A percentile compares a stretch with the other conserved stretches of the same genome.
These are phyloP conservation scores for Xerocomus brunneocitrinus DNA, from an alignment of 768 basidiomycete genomes.

Conservation along the genomic window DNA sequence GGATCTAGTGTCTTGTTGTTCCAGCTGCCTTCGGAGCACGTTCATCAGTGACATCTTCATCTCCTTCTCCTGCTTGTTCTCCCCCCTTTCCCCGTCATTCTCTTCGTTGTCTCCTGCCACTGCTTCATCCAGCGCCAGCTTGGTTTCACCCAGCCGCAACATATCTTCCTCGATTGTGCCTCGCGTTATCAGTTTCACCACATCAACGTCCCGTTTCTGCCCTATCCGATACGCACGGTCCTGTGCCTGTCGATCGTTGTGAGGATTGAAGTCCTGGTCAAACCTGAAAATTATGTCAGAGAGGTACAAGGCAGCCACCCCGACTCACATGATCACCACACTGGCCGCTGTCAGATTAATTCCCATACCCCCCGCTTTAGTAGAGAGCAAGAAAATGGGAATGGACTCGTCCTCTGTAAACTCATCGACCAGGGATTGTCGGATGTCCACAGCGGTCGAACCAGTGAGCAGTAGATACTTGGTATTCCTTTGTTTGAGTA, in stretches of 20 bases:
- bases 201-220: slow-evolving; percentile 90
- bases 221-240: slow-evolving; percentile 97
- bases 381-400: slow-evolving; percentile 84
- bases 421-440: slow-evolving; percentile 92
- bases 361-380: slow-evolving; percentile 93
- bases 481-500: slow-evolving; percentile 67
- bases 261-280: slow-evolving; percentile 97
- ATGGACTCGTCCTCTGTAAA: slow-evolving; percentile 84
- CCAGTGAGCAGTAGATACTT: slow-evolving; percentile 87
- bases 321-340: slow-evolving; percentile 81
- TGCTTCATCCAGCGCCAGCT: slow-evolving; percentile 88
- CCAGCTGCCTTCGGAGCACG: slow-evolving; percentile 77
- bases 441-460: slow-evolving; percentile 87
- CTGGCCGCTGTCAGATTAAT: slow-evolving; percentile 96
- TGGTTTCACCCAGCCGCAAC: slow-evolving; percentile 82
- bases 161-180: slow-evolving; percentile 98
- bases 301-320: not conserved
- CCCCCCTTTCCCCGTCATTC: slow-evolving; percentile 53
- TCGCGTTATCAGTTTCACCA: slow-evolving; percentile 87
- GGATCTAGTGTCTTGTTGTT: slow-evolving; percentile 40
- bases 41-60: slow-evolving; percentile 87
- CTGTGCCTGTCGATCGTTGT: slow-evolving; percentile 96
- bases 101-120: slow-evolving; percentile 75
- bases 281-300: slow-evolving; percentile 47
- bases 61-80: slow-evolving; percentile 65